phyloP scores from a whole-genome alignment of 352 stramenopile genomes.

The Thalassiosira livingstoniorum region DNA sequence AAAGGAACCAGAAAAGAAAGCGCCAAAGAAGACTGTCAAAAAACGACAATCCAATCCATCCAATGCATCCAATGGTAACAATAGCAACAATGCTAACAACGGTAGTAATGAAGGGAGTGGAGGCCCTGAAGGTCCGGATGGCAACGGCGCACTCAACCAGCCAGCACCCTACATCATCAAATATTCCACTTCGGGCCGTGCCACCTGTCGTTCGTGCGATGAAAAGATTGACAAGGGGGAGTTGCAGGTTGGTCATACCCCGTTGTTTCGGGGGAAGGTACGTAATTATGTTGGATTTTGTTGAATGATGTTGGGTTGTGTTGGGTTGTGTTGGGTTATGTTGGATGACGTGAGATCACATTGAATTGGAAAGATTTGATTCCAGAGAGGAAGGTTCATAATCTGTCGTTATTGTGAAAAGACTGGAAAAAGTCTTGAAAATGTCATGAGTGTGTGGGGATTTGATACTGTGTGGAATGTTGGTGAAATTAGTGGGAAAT shows the following conservation, averaged over 20 bases:
- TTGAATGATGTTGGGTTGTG: too few relatives aligned
- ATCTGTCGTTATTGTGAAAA: too few relatives aligned
- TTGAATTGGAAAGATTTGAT: too few relatives aligned
- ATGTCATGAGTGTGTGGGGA: too few relatives aligned
- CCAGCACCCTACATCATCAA: slow-evolving; percentile 51
- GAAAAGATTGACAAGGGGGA: slow-evolving; percentile 70
- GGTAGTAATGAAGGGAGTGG: slow-evolving; percentile 34
- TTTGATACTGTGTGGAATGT: too few relatives aligned
- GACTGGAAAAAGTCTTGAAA: too few relatives aligned
- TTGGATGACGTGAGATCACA: too few relatives aligned
- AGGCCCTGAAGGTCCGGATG: slow-evolving; percentile 41
- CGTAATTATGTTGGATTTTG: slow-evolving; percentile 2
- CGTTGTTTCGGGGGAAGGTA: slow-evolving; percentile 83
- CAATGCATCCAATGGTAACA: slow-evolving; percentile 1
- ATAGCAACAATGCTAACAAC: slow-evolving; percentile 34
- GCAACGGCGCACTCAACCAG: slow-evolving; percentile 48
- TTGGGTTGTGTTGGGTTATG: too few relatives aligned
- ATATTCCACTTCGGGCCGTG: slow-evolving; percentile 72
- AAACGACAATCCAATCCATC: too few relatives aligned
- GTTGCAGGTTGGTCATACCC: slow-evolving; percentile 69
- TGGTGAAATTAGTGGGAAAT: too few relatives aligned
- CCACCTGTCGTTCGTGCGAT: slow-evolving; percentile 81
- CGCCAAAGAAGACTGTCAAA: slow-evolving; percentile 19
- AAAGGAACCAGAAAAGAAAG: slow-evolving; percentile 9
- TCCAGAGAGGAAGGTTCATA: too few relatives aligned